Evolutionary conservation across 2,329 filamentous ascomycete genomes (phyloP).

Genomic region (Apiospora koreana): DNA sequence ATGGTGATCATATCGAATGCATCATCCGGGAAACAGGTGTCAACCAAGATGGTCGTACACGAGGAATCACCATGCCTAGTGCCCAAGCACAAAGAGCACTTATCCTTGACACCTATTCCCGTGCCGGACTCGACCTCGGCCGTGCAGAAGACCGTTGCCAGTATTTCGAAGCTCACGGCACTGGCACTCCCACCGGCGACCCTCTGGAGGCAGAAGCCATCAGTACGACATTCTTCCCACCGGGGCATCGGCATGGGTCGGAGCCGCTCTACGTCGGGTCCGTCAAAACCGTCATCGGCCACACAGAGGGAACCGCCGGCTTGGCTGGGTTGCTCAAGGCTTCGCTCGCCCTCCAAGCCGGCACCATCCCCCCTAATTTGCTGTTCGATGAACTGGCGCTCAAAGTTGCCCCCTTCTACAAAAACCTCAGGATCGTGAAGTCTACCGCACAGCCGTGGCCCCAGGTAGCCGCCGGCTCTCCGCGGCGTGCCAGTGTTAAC

Average conservation of each 20-base stretch:
- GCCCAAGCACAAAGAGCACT: too few species aligned
- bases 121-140: constrained; percentile 41
- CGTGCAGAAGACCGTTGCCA: constrained; percentile 23
- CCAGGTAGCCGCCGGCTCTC: constrained; percentile 24
- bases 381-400: constrained; percentile 28
- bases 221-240: constrained; percentile 11
- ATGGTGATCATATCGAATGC: constrained; percentile 47
- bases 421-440: constrained; percentile 15
- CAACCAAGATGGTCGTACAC: constrained; percentile 52
- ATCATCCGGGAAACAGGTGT: constrained; percentile 49
- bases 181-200: constrained; percentile 22
- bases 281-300: constrained; percentile 26
- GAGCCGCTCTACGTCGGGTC: constrained; percentile 16
- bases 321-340: constrained; percentile 24
- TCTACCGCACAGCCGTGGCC: constrained; percentile 17
- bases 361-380: constrained; percentile 28
- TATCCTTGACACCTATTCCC: constrained; percentile 46
- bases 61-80: constrained; percentile 53
- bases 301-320: constrained; percentile 24
- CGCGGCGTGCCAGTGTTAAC: too few species aligned
- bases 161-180: constrained; percentile 29
- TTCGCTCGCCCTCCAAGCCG: constrained; percentile 15
- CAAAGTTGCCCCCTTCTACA: constrained; percentile 27
- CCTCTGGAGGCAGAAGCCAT: constrained; percentile 26
- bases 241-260: constrained; percentile 3